Conservation (phyloP, 352 stramenopile species). For the Phytophthora parvispora region DNA sequence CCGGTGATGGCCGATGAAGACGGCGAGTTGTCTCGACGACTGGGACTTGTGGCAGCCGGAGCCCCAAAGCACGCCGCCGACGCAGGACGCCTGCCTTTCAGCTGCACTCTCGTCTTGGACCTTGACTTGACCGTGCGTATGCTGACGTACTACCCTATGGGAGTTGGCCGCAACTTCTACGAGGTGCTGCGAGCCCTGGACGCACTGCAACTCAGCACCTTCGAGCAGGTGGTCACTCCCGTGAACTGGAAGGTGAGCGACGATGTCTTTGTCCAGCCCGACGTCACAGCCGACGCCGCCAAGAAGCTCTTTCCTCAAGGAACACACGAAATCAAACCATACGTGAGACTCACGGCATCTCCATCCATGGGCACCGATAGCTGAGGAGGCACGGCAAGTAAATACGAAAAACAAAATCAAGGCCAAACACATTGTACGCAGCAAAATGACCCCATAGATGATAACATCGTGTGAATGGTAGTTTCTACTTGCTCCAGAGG, state of each 20-base stretch:
- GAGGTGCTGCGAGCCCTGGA: constrained; percentile 80
- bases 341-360: constrained; percentile 79
- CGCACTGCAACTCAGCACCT: constrained; percentile 76
- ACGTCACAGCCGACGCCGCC: constrained; percentile 66
- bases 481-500: no score
- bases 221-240: constrained; percentile 82
- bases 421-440: no score
- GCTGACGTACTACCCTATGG: constrained; percentile 72
- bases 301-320: constrained; percentile 86
- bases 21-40: constrained; percentile 65
- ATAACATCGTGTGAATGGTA: no score
- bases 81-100: constrained; percentile 67
- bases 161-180: constrained; percentile 85
- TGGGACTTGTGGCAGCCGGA: constrained; percentile 57
- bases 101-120: constrained; percentile 75
- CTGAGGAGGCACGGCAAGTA: constrained; percentile 20
- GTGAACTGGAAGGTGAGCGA: constrained; percentile 91
- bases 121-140: constrained; percentile 78
- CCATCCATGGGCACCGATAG: constrained; percentile 70
- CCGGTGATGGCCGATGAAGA: constrained; percentile 75
- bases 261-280: constrained; percentile 87
- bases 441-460: no score
- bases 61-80: constrained; percentile 65
- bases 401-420: constrained; percentile 4
- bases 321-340: constrained; percentile 87